A percentile compares a stretch with the other conserved stretches of the same genome.
phyloP scores from a whole-genome alignment of 1,284 basidiomycete species.

The Clitocybe nebularis region DNA sequence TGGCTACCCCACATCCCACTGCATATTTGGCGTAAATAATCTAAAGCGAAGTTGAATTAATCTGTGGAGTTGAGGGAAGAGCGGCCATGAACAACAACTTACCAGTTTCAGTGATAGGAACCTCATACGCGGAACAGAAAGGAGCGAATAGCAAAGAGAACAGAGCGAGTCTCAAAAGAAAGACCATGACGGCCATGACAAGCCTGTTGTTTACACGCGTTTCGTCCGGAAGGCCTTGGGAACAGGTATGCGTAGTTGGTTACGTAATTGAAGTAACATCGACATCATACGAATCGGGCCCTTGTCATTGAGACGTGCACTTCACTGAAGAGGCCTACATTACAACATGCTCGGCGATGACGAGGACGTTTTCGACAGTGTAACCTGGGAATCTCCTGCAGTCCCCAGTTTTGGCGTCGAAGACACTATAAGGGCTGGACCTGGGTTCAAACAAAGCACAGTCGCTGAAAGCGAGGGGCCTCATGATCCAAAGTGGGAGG shows the following conservation, averaged over 20 bases:
- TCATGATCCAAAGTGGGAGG: slow-evolving; percentile 84
- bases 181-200: slow-evolving; percentile 18
- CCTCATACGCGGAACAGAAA: slow-evolving; percentile 49
- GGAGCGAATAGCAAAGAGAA: slow-evolving; percentile 30
- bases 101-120: slow-evolving; percentile 60
- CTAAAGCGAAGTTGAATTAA: no score
- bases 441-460: slow-evolving; percentile 75
- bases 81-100: slow-evolving; percentile 7
- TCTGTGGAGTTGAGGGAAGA: no score
- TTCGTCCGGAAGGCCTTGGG: slow-evolving; percentile 12
- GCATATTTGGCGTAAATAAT: slow-evolving; percentile 86
- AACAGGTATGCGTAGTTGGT: slow-evolving; percentile 5
- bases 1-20: slow-evolving; percentile 90
- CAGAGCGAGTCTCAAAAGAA: slow-evolving; percentile 30
- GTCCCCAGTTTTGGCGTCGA: slow-evolving; percentile 46
- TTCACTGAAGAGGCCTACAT: no score
- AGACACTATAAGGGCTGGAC: slow-evolving; percentile 44
- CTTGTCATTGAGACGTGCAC: no score
- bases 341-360: slow-evolving; percentile 74
- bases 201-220: slow-evolving; percentile 23
- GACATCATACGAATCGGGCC: no score
- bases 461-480: slow-evolving; percentile 63
- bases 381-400: slow-evolving; percentile 78
- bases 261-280: slow-evolving; percentile 15
- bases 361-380: slow-evolving; percentile 82